A percentile compares a stretch with the other conserved stretches of the same genome.
These are phyloP conservation scores for Fusarium longipes DNA, from an alignment of 2,329 filamentous ascomycete species.

Conservation along the genomic window DNA sequence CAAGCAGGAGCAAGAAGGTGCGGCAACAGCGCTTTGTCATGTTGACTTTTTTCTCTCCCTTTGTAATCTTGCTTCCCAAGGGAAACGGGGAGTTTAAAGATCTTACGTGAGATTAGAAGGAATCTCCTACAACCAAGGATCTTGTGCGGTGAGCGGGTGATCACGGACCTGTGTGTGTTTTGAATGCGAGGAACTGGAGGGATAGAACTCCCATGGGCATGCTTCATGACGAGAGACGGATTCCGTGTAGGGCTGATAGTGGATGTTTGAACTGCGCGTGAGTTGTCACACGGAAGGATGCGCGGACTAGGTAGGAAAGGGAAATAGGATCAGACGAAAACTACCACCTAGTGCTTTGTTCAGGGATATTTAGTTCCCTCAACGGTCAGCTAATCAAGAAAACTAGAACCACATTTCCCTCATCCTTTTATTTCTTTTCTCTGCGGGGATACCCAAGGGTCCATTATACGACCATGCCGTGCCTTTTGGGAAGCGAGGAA, in stretches of 20 bases:
- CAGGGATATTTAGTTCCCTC: too few relatives aligned
- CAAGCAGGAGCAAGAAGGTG: constrained; percentile 2
- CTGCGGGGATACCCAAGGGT: constrained; percentile 1
- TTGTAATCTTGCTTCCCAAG: background rate
- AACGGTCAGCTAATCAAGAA: constrained; percentile 11
- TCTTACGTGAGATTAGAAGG: constrained; percentile 44
- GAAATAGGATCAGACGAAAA: constrained; percentile 10
- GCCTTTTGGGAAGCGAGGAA: background rate
- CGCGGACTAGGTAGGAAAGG: constrained; percentile 5
- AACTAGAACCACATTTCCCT: background rate
- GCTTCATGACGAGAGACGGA: constrained; percentile 4
- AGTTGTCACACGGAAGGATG: constrained; percentile 6
- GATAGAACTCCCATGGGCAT: background rate
- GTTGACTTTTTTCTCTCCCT: background rate
- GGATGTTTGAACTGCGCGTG: background rate
- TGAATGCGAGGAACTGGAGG: background rate
- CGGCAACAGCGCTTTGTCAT: constrained; percentile 17
- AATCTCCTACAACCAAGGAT: constrained; percentile 6
- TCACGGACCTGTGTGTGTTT: constrained; percentile 20
- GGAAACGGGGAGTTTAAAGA: constrained; percentile 35
- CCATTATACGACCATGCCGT: background rate
- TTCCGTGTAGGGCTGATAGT: constrained; percentile 30
- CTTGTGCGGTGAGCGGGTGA: constrained; percentile 32
- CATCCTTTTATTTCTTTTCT: background rate
- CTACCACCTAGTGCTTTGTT: background rate